A percentile compares a stretch with the other conserved stretches of the same genome.
Evolutionary conservation across 2,329 filamentous ascomycete species (phyloP).

Genomic region (Cercospora sp.): DNA sequence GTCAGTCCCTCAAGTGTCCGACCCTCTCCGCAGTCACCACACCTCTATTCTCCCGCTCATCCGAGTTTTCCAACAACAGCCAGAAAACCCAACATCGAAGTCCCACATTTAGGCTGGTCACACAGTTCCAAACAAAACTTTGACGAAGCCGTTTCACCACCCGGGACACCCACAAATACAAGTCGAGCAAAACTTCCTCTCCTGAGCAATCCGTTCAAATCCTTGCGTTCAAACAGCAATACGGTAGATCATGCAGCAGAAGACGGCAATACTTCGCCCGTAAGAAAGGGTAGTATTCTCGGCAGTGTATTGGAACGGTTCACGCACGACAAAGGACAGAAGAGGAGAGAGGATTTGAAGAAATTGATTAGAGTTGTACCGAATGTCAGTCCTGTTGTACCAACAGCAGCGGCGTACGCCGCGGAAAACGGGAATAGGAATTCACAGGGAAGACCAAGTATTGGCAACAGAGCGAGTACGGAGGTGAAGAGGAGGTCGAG

Average conservation of each 20-base stretch:
- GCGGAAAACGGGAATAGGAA: conserved; percentile 11
- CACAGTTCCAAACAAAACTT: conserved; percentile 27
- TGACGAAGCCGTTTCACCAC: conserved; percentile 25
- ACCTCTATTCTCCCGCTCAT: conserved; percentile 15
- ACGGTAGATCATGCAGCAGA: neutral
- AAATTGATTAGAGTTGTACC: conserved; percentile 36
- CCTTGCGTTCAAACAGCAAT: neutral
- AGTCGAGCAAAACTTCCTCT: neutral
- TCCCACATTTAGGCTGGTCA: conserved; percentile 32
- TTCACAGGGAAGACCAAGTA: neutral
- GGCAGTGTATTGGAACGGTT: conserved; percentile 27
- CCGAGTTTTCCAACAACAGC: conserved; percentile 12
- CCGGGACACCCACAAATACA: neutral
- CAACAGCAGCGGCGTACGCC: neutral
- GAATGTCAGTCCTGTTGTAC: neutral
- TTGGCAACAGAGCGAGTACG: neutral
- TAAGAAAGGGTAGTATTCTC: conserved; percentile 20
- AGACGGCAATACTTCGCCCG: neutral
- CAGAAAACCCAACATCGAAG: neutral
- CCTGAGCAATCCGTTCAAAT: neutral
- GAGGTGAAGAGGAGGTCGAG: neutral
- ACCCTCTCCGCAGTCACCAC: conserved; percentile 20
- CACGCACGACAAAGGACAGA: conserved; percentile 31
- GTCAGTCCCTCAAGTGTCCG: conserved; percentile 14
- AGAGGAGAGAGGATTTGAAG: conserved; percentile 38